A percentile compares a stretch with the other conserved stretches of the same genome.
phyloP scores from a whole-genome alignment of 192 early-diverging fungal genomes.

The Phycomyces blakesleeanus region DNA sequence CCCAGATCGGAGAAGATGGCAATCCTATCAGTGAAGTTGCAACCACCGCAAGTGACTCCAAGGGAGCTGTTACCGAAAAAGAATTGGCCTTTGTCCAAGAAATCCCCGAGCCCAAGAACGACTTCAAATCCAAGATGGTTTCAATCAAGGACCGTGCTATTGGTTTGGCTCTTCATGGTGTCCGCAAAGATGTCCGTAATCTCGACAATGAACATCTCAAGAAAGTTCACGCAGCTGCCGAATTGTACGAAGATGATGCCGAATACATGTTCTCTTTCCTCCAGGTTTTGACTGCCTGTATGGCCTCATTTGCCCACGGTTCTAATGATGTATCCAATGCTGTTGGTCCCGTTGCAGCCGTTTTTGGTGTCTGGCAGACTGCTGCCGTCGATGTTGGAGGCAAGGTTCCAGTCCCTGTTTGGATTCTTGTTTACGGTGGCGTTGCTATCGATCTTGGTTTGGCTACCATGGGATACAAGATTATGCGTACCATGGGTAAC shows the following conservation, averaged over 20 bases:
- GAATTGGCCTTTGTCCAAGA: slow-evolving; percentile 1
- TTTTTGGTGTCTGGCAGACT: slow-evolving; percentile 67
- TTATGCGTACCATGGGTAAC: slow-evolving; percentile 80
- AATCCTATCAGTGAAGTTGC: slow-evolving; percentile 28
- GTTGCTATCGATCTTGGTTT: slow-evolving; percentile 75
- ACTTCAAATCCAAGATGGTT: not conserved
- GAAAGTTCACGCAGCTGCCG: slow-evolving; percentile 60
- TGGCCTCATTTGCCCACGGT: slow-evolving; percentile 83
- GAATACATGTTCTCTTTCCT: slow-evolving; percentile 82
- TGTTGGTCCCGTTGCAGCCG: slow-evolving; percentile 72
- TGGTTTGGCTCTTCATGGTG: slow-evolving; percentile 32
- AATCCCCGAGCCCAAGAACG: not conserved
- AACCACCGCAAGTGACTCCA: slow-evolving; percentile 11
- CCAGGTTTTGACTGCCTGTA: slow-evolving; percentile 75
- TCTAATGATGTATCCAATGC: slow-evolving; percentile 87
- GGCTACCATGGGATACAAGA: slow-evolving; percentile 67
- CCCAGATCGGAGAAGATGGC: slow-evolving; percentile 30
- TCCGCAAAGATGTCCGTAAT: slow-evolving; percentile 51
- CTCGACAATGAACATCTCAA: slow-evolving; percentile 41
- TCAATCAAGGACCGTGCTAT: slow-evolving; percentile 20
- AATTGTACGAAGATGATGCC: slow-evolving; percentile 65
- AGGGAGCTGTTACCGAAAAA: slow-evolving; percentile 14
- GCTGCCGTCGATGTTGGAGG: slow-evolving; percentile 43
- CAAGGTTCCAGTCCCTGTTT: slow-evolving; percentile 63
- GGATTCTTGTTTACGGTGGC: slow-evolving; percentile 74